phyloP scores from a whole-genome alignment of 2,329 filamentous ascomycete genomes.

The Talaromyces rugulosus region DNA sequence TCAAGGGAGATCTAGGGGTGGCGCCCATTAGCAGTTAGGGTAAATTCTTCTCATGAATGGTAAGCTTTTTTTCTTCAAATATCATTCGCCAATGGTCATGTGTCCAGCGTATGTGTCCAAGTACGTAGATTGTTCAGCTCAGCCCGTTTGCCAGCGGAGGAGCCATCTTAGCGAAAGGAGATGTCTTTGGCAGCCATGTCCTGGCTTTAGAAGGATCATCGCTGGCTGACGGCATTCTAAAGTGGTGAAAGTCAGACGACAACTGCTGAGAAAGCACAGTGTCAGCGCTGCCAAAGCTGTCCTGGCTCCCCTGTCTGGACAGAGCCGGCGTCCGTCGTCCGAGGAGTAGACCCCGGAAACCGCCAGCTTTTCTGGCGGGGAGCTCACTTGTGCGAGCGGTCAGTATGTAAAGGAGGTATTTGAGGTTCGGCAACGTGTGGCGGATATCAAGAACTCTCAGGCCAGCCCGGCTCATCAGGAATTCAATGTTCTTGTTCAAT shows the following conservation, averaged over 20 bases:
- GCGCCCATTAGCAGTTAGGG: neutral
- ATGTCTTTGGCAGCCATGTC: neutral
- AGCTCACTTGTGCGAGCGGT: conserved; percentile 69
- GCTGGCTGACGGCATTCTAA: neutral
- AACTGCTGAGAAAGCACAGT: conserved; percentile 19
- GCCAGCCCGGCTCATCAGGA: conserved; percentile 60
- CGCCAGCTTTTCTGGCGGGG: conserved; percentile 52
- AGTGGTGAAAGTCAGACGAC: conserved; percentile 8
- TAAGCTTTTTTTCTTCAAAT: neutral
- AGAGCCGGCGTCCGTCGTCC: conserved; percentile 33
- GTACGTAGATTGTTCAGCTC: neutral
- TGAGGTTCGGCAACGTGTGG: conserved; percentile 87
- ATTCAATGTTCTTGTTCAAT: conserved; percentile 92
- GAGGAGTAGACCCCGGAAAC: conserved; percentile 44
- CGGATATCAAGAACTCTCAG: conserved; percentile 83
- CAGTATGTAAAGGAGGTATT: conserved; percentile 85
- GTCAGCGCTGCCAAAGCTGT: conserved; percentile 34
- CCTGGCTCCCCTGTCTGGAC: conserved; percentile 37
- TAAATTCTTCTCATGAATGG: neutral
- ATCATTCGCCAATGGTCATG: neutral
- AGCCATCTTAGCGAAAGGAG: neutral
- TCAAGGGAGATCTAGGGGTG: neutral
- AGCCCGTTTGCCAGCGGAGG: neutral
- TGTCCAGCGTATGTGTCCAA: neutral
- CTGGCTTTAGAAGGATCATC: conserved; percentile 2